Evolutionary conservation across 2,329 filamentous ascomycete genomes (phyloP), one percentile per base, ranked within the genome.

Genomic region (Claviceps sp.): DNA sequence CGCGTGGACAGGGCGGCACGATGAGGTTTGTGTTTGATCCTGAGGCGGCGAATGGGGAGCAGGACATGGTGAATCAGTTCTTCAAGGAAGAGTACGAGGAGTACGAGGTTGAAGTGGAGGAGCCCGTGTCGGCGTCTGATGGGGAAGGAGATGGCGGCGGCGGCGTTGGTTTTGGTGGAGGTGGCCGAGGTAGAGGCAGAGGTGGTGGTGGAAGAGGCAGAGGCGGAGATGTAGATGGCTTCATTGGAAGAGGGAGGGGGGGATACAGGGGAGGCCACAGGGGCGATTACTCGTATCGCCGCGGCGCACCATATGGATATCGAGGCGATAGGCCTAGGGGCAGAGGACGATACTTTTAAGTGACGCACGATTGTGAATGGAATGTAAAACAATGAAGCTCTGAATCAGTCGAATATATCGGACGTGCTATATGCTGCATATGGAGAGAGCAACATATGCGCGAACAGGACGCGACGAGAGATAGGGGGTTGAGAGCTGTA

Each of bases 1-100:
- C 65, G 61, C 56, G 72, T 67, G 59, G 73, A 63, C 66, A 76
- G 60, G 84, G 88, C 22, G 86, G 86, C 6, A 95, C 91, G 0
- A 81, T 94, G 57, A 80, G 93, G 6, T 97, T 95, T 65, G 88
- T 96, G 67, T 83, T 97, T 48, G 86, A 95, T 57, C 80, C 84
- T 0, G 83, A 85, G 51, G 78, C 84, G 48, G 89, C 89, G 2
- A 76, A 78, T 47, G 74, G 75, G 16, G 93, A 98, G 68, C 79
- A 81, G 59, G 75, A 76, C 13, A 74, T 77, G 13, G 84, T 90
- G 2, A 75, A 76, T 4, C 73, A 77, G 48, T 89, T 84, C 65
- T 88, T 85, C 62, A 79, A 78, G 43, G 78, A 85, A 44, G 84
- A 88, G 61, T 88, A 80, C 60, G 86, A 89, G 58, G 85, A 89